Conservation (phyloP, 306 rosid species). For the Comarum palustre region DNA sequence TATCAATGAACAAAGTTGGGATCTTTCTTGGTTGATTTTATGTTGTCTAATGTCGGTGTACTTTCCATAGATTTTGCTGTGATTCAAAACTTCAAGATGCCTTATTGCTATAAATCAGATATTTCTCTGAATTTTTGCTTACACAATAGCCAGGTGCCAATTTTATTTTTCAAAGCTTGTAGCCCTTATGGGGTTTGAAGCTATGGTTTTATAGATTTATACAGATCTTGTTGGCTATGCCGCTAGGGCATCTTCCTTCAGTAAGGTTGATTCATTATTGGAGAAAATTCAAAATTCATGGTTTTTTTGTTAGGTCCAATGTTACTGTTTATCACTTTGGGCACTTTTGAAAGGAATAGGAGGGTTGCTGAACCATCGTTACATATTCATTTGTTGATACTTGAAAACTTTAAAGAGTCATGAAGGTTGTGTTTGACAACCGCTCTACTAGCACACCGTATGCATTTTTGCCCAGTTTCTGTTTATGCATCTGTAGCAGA, state of each 20-base stretch:
- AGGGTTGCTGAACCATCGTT: background rate
- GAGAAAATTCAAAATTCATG: background rate
- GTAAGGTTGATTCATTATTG: background rate
- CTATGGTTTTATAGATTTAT: background rate
- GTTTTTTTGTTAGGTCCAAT: background rate
- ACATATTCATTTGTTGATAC: conserved; percentile 1
- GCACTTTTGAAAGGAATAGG: background rate
- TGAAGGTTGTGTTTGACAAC: conserved; percentile 40
- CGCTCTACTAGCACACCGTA: conserved; percentile 25
- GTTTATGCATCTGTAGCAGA: conserved; percentile 3
- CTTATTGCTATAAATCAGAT: background rate
- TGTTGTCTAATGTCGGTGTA: background rate
- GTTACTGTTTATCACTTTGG: background rate
- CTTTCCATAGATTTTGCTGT: background rate
- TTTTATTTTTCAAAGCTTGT: background rate
- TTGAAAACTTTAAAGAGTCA: conserved; percentile 30
- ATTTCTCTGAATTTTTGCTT: background rate
- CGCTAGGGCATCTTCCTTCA: background rate
- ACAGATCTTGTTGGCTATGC: background rate
- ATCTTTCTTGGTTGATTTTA: background rate
- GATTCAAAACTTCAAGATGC: background rate
- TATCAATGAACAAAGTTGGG: background rate
- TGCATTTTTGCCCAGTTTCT: background rate
- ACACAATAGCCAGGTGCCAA: background rate
- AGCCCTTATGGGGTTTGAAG: background rate